Base-by-base conservation (phyloP, 805 yeast species). In the Candida insectalens region DNA sequence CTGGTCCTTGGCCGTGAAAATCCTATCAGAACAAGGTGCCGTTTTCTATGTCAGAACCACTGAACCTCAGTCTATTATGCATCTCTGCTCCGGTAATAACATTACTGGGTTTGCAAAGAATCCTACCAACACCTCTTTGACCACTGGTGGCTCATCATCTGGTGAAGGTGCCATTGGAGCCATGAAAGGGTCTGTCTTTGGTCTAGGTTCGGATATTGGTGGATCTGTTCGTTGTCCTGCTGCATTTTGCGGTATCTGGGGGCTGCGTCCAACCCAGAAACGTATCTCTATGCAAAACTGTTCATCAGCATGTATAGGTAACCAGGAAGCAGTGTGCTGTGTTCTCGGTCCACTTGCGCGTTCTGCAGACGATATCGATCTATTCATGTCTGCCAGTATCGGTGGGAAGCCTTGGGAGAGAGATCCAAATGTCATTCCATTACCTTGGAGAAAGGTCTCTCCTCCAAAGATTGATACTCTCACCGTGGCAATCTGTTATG, bases 141-240 rank as follows among this genome's bases (percentile, higher is more conserved):
- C 69, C 9, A 59, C 73, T 9, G 75, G 76, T 23, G 77, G 77
- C 2, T 67, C 74, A 3, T 59, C 70, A 15, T 69, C 71, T 19
- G 77, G 77, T 10, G 74, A 69, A 41, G 68, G 70, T 19, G 67
- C 71, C 1, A 43, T 68, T 20, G 52, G 62, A n/a, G 67, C 65
- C 4, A 50, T 46, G 42, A 67, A 69, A 6, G 76, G 73, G 8
- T 56, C 67, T 14, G 55, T 68, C 2, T 47, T 71, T 28, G 62
- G 61, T 15, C 37, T 58, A 9, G 64, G 63, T n/a, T 52, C 68
- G 34, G 76, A 71, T 35, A 70, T 70, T 31, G 77, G 74, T 12
- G 77, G 77, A 4, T 65, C 72, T 3, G 69, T 71, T 29, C 60
- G 77, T n/a, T 52, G 60, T 22, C 77, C 77, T 3, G 69, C 76